These are phyloP conservation scores for Teunomyces atbi DNA, from an alignment of 805 yeast species.

Conservation along the genomic window DNA sequence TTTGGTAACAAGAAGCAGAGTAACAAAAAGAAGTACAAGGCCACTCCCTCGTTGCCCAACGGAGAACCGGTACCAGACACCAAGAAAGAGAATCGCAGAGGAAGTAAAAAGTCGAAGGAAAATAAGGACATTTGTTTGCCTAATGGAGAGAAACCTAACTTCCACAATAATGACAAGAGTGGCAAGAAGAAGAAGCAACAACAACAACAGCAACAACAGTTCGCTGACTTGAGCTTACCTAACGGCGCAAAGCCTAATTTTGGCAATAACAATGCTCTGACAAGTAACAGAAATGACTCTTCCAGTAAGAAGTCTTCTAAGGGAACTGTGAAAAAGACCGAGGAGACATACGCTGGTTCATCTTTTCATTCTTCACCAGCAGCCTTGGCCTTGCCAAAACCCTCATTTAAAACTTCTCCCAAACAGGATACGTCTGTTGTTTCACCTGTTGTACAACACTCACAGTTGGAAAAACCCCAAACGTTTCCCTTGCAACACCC, in stretches of 20 bases:
- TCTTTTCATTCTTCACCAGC: conserved; percentile 58
- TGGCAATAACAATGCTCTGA: conserved; percentile 11
- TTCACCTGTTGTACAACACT: conserved; percentile 1
- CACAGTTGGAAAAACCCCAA: neutral
- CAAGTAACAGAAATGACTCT: neutral
- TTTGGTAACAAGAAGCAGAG: conserved; percentile 21
- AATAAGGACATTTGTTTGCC: conserved; percentile 20
- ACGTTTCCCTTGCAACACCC: conserved; percentile 21
- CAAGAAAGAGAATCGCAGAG: conserved; percentile 4
- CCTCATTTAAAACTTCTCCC: conserved; percentile 42
- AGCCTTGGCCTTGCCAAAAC: conserved; percentile 55
- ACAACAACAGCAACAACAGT: conserved; percentile 1
- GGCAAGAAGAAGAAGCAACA: conserved; percentile 8
- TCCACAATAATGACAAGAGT: conserved; percentile 14
- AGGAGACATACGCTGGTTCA: conserved; percentile 52
- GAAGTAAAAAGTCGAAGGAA: conserved; percentile 1
- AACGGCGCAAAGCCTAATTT: conserved; percentile 32
- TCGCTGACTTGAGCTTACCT: conserved; percentile 19
- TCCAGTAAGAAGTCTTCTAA: conserved; percentile 1
- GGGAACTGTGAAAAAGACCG: conserved; percentile 10
- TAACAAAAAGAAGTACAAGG: conserved; percentile 6
- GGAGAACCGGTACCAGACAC: conserved; percentile 3
- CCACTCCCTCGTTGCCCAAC: neutral
- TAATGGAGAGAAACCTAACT: conserved; percentile 29
- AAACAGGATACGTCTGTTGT: conserved; percentile 9